Conservation (phyloP, 202 grass and related monocot genomes). For the Brachypodium distachyon region DNA sequence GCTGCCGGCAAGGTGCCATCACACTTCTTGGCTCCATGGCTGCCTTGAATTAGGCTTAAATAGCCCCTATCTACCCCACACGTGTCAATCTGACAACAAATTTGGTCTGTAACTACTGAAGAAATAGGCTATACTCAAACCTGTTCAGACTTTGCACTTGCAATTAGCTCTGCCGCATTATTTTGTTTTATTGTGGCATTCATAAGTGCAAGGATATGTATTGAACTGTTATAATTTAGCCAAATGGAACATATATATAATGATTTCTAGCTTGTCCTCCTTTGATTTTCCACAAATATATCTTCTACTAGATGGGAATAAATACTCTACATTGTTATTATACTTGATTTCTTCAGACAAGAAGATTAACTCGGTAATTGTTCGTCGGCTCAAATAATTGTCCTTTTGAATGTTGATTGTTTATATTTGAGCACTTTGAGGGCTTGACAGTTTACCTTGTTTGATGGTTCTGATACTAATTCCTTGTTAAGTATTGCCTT, state of each 20-base stretch:
- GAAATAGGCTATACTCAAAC: no score
- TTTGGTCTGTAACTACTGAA: no score
- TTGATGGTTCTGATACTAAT: neutral
- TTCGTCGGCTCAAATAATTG: neutral
- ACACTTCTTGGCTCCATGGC: no score
- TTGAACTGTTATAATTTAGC: no score
- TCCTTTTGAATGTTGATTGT: neutral
- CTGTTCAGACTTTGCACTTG: no score
- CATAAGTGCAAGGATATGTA: no score
- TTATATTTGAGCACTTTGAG: neutral
- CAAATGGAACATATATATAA: neutral
- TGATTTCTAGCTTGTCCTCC: neutral
- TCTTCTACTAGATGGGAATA: neutral
- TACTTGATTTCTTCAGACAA: constrained; percentile 4
- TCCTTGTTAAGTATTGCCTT: neutral
- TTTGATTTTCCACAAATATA: neutral
- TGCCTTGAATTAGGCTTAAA: no score
- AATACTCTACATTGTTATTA: neutral
- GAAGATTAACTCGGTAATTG: neutral
- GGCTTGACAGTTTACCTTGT: neutral
- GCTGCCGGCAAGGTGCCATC: no score
- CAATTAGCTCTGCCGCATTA: no score
- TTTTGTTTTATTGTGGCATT: no score
- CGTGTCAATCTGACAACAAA: no score
- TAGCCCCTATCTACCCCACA: no score